Conservation (phyloP, 2,329 filamentous ascomycete species). For the Paecilomyces dactylethromorphus region DNA sequence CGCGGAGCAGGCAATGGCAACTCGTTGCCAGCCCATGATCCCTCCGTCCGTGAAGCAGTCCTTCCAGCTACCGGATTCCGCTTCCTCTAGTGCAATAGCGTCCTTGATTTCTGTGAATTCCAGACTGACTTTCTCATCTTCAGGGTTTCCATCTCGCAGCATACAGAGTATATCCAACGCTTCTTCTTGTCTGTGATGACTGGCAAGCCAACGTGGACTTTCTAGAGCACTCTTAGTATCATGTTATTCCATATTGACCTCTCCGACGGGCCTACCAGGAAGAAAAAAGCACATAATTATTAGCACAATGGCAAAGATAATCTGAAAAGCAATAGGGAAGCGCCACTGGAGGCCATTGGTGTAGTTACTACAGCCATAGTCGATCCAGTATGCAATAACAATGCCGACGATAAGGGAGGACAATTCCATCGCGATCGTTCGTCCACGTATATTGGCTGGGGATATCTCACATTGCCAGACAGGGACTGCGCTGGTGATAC, state of each 20-base stretch:
- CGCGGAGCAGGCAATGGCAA: neutral
- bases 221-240: neutral
- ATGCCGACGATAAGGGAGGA: slow-evolving; percentile 10
- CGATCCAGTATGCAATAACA: slow-evolving; percentile 8
- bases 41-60: slow-evolving; percentile 2
- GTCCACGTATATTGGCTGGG: slow-evolving; percentile 4
- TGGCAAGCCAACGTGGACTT: neutral
- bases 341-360: slow-evolving; percentile 7
- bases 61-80: neutral
- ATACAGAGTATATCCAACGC: neutral
- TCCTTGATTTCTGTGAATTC: neutral
- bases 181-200: neutral
- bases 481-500: slow-evolving; percentile 43
- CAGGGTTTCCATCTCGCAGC: neutral
- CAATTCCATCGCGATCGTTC: slow-evolving; percentile 4
- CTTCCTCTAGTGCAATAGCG: neutral
- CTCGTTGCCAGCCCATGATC: slow-evolving; percentile 4
- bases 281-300: neutral
- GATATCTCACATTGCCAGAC: slow-evolving; percentile 31
- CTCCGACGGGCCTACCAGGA: neutral
- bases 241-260: neutral
- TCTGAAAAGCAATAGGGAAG: slow-evolving; percentile 9
- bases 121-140: neutral
- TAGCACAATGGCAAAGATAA: slow-evolving; percentile 1
- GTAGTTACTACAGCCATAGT: slow-evolving; percentile 7